A percentile compares a stretch with the other conserved stretches of the same genome.
These are phyloP conservation scores for Pseudopithomyces chartarum DNA, from an alignment of 2,329 filamentous ascomycete species.

Conservation along the genomic window DNA sequence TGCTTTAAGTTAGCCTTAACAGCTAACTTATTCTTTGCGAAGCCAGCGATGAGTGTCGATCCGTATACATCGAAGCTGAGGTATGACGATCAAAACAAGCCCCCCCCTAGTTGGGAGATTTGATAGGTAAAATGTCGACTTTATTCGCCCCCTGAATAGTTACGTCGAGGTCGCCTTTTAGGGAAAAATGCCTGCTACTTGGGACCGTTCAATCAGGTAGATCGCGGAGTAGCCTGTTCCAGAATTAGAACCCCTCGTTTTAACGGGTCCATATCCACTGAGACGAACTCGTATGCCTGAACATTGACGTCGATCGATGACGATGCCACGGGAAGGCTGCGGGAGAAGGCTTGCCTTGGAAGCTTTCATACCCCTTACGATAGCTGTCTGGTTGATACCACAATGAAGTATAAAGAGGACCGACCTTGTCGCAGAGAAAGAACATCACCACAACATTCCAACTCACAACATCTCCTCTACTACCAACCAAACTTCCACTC, in stretches of 20 bases:
- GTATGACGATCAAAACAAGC: conserved; percentile 37
- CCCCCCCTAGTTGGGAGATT: conserved; percentile 8
- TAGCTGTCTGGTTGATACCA: conserved; percentile 7
- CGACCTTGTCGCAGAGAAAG: conserved; percentile 19
- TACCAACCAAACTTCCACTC: conserved; percentile 14
- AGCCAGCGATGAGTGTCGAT: conserved; percentile 22
- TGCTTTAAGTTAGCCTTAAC: conserved; percentile 21
- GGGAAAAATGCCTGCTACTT: no score
- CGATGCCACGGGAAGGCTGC: conserved; percentile 20
- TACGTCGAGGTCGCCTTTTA: conserved; percentile 12
- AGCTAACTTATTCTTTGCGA: conserved; percentile 14
- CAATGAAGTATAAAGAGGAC: conserved; percentile 39
- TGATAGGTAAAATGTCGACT: conserved; percentile 16
- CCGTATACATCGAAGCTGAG: conserved; percentile 29
- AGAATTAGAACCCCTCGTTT: no score
- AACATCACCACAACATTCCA: conserved; percentile 32
- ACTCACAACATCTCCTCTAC: conserved; percentile 18
- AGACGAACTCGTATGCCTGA: conserved; percentile 15
- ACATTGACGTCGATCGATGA: conserved; percentile 35
- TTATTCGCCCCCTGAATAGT: conserved; percentile 21
- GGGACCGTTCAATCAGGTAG: no score
- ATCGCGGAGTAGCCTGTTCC: no score
- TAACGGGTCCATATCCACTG: background rate
- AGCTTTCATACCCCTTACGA: conserved; percentile 8
- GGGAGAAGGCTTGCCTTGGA: conserved; percentile 3